Percentiles rank a stretch among this genome's conserved stretches.
Evolutionary conservation across 768 basidiomycete species (phyloP).

Genomic region (Kockovaella imperatae): DNA sequence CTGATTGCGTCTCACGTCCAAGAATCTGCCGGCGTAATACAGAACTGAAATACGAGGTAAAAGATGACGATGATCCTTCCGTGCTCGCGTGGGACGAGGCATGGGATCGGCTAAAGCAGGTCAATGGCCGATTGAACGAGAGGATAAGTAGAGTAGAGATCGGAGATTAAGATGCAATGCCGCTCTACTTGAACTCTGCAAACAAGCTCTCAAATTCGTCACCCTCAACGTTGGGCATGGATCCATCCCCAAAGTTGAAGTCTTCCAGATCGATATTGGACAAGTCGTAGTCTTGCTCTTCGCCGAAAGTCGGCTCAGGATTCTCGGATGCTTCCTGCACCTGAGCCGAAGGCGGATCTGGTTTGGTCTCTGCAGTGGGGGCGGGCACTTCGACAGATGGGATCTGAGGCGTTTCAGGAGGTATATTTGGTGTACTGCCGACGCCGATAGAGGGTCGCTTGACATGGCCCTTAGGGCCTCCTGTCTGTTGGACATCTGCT

Average conservation of each 20-base stretch:
- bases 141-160: neutral
- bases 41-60: slow-evolving; percentile 31
- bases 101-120: neutral
- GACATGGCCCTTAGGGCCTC: neutral
- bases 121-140: neutral
- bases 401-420: too few species aligned
- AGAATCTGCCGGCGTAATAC: slow-evolving; percentile 25
- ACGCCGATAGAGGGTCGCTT: neutral
- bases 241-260: slow-evolving; percentile 18
- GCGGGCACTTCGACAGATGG: neutral
- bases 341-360: neutral
- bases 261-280: slow-evolving; percentile 20
- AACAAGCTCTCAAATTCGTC: slow-evolving; percentile 24
- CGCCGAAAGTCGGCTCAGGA: neutral
- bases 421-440: too few species aligned
- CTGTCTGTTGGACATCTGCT: neutral
- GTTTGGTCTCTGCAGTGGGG: neutral
- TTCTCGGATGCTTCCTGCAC: neutral
- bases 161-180: neutral
- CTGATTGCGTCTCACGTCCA: neutral
- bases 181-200: slow-evolving; percentile 8
- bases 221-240: slow-evolving; percentile 16
- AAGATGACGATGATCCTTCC: slow-evolving; percentile 27
- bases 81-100: slow-evolving; percentile 31
- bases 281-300: neutral